Base-by-base conservation (phyloP, 192 early-diverging fungal species). In the Coemansia sp. region DNA sequence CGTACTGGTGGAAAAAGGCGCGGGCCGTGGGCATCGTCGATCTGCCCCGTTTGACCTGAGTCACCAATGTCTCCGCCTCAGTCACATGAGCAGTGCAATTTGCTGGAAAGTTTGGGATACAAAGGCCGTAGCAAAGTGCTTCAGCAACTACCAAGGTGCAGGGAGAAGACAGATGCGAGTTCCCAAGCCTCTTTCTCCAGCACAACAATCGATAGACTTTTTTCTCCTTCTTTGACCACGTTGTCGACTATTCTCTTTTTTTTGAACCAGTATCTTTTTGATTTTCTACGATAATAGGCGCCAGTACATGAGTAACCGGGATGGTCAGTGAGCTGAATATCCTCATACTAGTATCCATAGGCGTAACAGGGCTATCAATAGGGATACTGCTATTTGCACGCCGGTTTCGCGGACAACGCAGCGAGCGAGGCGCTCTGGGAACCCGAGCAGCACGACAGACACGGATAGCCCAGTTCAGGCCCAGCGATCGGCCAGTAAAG, bases 311-410 rank as follows among this genome's bases (percentile, higher is more conserved):
- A 18, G 43, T 45, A 45, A 9, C 43, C 8, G 8, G 18, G 43
- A 67, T 72, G 70, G 66, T 50, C 39, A 69, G 62, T 35, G 66
- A 77, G 21, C 31, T 71, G 6, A 72, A 59, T 28, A 9, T 77
- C 23, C 73, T 78, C 38, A 71, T 73, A 14, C 36, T 62, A 7
- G 62, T 78, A 5, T 66, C 76, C 3, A 46, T 70, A 5, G 63
- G 62, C 28, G 70, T 68, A 8, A 39, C 65, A 10, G 61, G 45
- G 16, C 31, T 77, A 9, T 57, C 65, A 1, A 61, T 71, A 13
- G 55, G 37, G 4, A 26, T 72, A 2, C 65, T 78, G 62, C 2
- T 72, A 9, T 45, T 61, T 8, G 61, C 64, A 3, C 69, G 76
- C 37, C 58, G 60, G 26, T 78, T 72, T 63, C 62, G 66, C 11